Conservation (phyloP, 75 land plant genomes). For the Selaginella tamariscina region DNA sequence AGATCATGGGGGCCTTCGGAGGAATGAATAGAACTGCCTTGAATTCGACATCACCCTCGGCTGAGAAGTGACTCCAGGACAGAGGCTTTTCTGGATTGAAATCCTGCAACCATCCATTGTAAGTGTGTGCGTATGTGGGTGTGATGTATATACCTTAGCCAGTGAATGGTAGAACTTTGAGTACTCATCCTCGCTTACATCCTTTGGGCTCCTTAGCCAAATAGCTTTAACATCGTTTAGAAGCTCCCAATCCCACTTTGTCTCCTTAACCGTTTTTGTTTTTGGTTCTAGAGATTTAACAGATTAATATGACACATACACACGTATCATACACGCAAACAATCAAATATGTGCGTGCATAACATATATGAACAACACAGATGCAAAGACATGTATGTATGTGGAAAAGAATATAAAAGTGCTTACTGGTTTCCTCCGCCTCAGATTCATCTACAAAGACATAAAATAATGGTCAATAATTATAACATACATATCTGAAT, state of each 20-base stretch:
- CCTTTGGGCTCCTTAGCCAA: conserved; percentile 72
- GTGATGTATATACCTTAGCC: conserved; percentile 48
- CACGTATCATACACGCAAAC: not conserved
- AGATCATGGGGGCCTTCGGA: conserved; percentile 87
- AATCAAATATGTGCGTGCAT: not conserved
- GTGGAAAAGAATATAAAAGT: too few relatives aligned
- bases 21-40: conserved; percentile 88
- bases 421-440: not conserved
- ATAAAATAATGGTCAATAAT: too few relatives aligned
- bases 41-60: conserved; percentile 99
- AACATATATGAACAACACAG: conserved; percentile 1
- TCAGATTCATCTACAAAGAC: not conserved
- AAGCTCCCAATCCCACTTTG: conserved; percentile 6
- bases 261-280: not conserved
- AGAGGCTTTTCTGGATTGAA: conserved; percentile 75
- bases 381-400: too few relatives aligned
- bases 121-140: not conserved
- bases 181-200: conserved; percentile 94
- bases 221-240: conserved; percentile 10
- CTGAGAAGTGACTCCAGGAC: conserved; percentile 82
- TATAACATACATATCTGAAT: too few relatives aligned
- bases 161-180: conserved; percentile 75
- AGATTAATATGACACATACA: not conserved
- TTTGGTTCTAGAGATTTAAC: conserved; percentile 4
- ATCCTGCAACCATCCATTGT: conserved; percentile 38